phyloP scores from a whole-genome alignment of 345 rosid species.

The Nephelium lappaceum region DNA sequence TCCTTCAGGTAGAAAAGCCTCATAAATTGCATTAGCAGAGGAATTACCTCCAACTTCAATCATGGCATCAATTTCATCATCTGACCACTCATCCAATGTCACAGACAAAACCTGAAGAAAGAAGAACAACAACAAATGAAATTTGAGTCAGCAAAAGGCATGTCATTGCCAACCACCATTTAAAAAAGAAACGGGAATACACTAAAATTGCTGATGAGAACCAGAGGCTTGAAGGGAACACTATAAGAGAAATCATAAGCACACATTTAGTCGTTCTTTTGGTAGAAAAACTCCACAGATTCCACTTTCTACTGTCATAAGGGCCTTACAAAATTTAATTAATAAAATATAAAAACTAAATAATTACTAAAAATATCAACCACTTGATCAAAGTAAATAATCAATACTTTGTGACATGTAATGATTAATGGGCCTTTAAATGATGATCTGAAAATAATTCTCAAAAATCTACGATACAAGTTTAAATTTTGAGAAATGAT shows the following conservation, averaged over 20 bases:
- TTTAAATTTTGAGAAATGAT: background rate
- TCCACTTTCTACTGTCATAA: background rate
- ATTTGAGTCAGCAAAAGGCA: background rate
- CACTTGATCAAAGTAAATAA: background rate
- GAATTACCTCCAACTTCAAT: constrained; percentile 94
- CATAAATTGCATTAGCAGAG: constrained; percentile 86
- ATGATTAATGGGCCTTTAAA: background rate
- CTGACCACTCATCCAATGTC: constrained; percentile 95
- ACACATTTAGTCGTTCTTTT: background rate
- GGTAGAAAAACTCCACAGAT: background rate
- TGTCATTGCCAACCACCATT: background rate
- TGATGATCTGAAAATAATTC: background rate
- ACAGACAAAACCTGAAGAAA: constrained; percentile 79
- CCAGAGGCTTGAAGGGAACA: background rate
- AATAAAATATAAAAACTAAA: background rate
- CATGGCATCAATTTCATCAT: constrained; percentile 88
- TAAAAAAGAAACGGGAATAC: background rate
- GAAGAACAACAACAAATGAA: constrained; percentile 7
- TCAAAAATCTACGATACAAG: background rate
- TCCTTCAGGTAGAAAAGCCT: constrained; percentile 85
- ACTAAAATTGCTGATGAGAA: background rate
- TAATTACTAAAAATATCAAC: background rate
- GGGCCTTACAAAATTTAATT: background rate
- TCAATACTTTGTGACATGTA: background rate
- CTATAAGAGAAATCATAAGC: background rate